phyloP scores from a whole-genome alignment of 2,329 filamentous ascomycete species.

The Pyricularia sp. region DNA sequence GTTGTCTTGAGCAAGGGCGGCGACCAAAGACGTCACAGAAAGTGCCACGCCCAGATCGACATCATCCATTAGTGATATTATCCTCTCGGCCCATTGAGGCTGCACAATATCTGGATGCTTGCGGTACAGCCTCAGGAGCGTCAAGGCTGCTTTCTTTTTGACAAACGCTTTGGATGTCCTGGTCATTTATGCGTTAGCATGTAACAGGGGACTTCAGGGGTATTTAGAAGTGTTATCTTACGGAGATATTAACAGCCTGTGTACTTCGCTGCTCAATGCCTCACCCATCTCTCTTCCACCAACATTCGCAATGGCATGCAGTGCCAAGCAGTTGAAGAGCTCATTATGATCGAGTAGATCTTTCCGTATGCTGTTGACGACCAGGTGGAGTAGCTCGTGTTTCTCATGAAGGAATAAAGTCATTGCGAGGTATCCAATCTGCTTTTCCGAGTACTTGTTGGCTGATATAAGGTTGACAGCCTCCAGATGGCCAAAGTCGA shows the following conservation, averaged over 20 bases:
- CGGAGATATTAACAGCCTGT: slow-evolving; percentile 88
- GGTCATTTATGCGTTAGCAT: slow-evolving; percentile 8
- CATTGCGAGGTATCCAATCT: slow-evolving; percentile 96
- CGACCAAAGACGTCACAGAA: slow-evolving; percentile 89
- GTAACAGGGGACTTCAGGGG: not conserved
- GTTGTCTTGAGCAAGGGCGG: slow-evolving; percentile 87
- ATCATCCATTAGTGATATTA: slow-evolving; percentile 98
- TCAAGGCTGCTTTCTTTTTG: slow-evolving; percentile 97
- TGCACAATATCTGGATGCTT: slow-evolving; percentile 91
- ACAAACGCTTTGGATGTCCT: slow-evolving; percentile 83
- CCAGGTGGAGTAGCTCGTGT: slow-evolving; percentile 88
- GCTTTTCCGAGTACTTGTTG: slow-evolving; percentile 96
- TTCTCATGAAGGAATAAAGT: slow-evolving; percentile 95
- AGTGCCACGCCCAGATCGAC: slow-evolving; percentile 84
- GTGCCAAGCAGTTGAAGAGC: slow-evolving; percentile 87
- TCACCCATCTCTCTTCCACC: slow-evolving; percentile 96
- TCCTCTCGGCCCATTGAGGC: slow-evolving; percentile 92
- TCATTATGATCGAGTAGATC: slow-evolving; percentile 92
- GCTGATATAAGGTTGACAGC: slow-evolving; percentile 96
- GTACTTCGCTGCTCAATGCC: slow-evolving; percentile 80
- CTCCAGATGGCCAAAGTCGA: slow-evolving; percentile 97
- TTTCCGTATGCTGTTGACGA: slow-evolving; percentile 97
- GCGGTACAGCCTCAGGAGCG: slow-evolving; percentile 81
- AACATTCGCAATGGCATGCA: slow-evolving; percentile 97
- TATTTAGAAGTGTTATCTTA: slow-evolving; percentile 29